Evolutionary conservation across 2,329 filamentous ascomycete species (phyloP), one percentile per base, ranked within the genome.

Genomic region (Rhynchosporium secalis): DNA sequence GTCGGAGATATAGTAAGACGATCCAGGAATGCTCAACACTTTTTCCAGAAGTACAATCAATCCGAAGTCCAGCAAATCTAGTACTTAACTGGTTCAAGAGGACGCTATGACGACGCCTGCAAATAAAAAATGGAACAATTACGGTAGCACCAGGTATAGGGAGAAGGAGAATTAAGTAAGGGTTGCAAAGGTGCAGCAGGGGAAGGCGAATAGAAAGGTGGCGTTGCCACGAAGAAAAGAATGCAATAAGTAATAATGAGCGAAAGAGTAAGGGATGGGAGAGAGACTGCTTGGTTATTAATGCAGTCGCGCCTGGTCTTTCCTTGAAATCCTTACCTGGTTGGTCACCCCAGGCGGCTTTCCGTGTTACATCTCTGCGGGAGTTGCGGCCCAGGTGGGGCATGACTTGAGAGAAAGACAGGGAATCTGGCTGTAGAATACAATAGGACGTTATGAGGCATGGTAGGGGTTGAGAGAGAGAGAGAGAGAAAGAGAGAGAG

Each of bases 1-100:
- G 62, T 55, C 48, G 46, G 52, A 38, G 36, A 43, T 62, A 61
- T 49, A 59, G 54, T 58, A 56, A 51, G 45, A 40, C 40, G 15
- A 48, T 9, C 20, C 40, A 20, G 31, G 29, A 46, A 56, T 58
- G 46, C 56, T 61, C 45, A 60, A 61, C 43, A 64, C 55, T 33
- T 60, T 48, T 46, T 58, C 49, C 46, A 48, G 49, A 64, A 62
- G 59, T 61, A 61, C 58, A 65, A 58, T 62, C 56, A 63, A 63
- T 58, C 48, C 51, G 62, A 65, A 61, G 65, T 63, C 62, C 60
- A 61, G 59, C 63, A 48, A 57, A 54, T 63, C 61, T 52, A 58
- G 65, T 69, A 67, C 68, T 69, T 69, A 69, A 69, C 63, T 69
- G 66, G 55, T 43, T 49, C 13, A 28, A 61, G 51, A 6, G 41